Evolutionary conservation across 805 yeast species (phyloP), one percentile per base, ranked within the genome.

Genomic region (Cyberlindnera xishuangbannaensis): DNA sequence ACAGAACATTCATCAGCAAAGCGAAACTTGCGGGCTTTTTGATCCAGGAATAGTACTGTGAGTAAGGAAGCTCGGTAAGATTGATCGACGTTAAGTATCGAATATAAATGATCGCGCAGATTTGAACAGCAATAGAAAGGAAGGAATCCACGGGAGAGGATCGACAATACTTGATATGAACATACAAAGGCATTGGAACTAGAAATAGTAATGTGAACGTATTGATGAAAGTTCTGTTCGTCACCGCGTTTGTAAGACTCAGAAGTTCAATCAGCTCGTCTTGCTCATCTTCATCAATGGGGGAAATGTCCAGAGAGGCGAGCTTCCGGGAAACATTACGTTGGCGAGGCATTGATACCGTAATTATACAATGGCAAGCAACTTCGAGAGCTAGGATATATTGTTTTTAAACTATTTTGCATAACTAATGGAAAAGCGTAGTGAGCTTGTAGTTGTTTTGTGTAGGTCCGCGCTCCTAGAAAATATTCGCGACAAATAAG

Each of bases 231-330:
- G 26, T 15, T 11, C 21, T 27, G 28, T 46, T 44, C 7, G 38
- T 27, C 8, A 30, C 20, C 13, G 22, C 7, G 28, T 40, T 44
- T 7, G 42, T 37, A 4, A 39, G 25, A 9, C 37, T 39, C 7
- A 46, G 22, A 6, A 46, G 29, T 11, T 40, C 38, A n/a, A 46
- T 31, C 18, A 44, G 28, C 19, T 46, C 51, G n/a, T 30, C 41
- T 28, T 45, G 50, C 7, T 45, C 50, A n/a, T 30, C 44, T 9
- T 36, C 39, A 20, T 41, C 44, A 15, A 44, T 35, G 12, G 42
- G 45, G 3, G 44, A 36, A 7, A 22, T 34, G 17, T 39, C 40
- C 25, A 42, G 8, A 15, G 11, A 12, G 25, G 37, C 40, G 4
- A 19, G 39, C 23, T 12, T 20, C 11, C 23, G 23, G 23, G 23